These are phyloP conservation scores for Firmiana major DNA, from an alignment of 345 rosid species.

Conservation along the genomic window DNA sequence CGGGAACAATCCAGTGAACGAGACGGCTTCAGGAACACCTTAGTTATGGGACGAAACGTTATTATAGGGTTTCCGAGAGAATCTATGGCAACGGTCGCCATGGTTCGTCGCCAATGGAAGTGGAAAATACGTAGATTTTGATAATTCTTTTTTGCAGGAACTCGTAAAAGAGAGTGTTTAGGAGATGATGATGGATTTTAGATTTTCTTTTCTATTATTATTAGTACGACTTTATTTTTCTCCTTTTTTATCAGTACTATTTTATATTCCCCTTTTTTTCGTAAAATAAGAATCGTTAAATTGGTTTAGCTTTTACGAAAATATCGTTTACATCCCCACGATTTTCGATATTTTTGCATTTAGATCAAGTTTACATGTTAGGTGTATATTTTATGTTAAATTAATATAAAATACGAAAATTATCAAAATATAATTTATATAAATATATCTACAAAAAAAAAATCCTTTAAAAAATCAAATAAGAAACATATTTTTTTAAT, in stretches of 20 bases:
- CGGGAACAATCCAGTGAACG: conserved; percentile 1
- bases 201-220: neutral
- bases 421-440: too few species aligned
- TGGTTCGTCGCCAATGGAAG: neutral
- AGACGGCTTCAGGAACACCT: conserved; percentile 10
- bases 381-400: too few species aligned
- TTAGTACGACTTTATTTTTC: too few species aligned
- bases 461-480: too few species aligned
- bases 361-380: too few species aligned
- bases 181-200: neutral
- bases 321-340: neutral
- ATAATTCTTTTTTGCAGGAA: neutral
- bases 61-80: conserved; percentile 3
- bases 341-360: neutral
- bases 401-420: too few species aligned
- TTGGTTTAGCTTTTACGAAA: neutral
- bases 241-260: too few species aligned
- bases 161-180: neutral
- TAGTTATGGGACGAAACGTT: neutral
- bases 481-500: too few species aligned
- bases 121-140: neutral
- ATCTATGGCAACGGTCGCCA: conserved; percentile 14
- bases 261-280: too few species aligned
- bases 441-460: too few species aligned
- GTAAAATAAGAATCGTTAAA: too few species aligned